phyloP scores from a whole-genome alignment of 805 yeast genomes.

The Nakazawaea populi region DNA sequence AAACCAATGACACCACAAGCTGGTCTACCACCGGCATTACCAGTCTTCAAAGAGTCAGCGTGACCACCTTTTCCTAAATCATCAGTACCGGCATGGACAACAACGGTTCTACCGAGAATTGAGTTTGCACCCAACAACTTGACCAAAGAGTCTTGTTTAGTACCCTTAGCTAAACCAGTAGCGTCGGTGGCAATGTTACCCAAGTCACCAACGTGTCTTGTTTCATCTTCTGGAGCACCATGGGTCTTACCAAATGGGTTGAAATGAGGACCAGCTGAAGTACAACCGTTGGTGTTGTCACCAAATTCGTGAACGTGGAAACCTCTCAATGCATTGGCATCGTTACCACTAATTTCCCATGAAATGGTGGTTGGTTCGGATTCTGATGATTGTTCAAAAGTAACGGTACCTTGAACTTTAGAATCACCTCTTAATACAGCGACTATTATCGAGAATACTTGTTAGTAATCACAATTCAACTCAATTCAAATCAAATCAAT shows the following conservation, averaged over 20 bases:
- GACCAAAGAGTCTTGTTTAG: slow-evolving; percentile 69
- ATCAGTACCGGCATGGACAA: slow-evolving; percentile 87
- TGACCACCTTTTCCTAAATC: slow-evolving; percentile 94
- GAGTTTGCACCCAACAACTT: slow-evolving; percentile 84
- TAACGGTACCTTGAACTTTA: slow-evolving; percentile 79
- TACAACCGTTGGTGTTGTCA: slow-evolving; percentile 98
- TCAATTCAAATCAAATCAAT: neutral
- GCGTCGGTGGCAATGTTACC: slow-evolving; percentile 92
- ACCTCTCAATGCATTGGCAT: slow-evolving; percentile 84
- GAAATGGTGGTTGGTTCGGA: slow-evolving; percentile 77
- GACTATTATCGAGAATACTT: slow-evolving; percentile 34
- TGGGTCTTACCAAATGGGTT: slow-evolving; percentile 85
- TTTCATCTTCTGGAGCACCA: slow-evolving; percentile 84
- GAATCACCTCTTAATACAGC: slow-evolving; percentile 97
- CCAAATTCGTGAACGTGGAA: slow-evolving; percentile 99
- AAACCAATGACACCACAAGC: slow-evolving; percentile 98
- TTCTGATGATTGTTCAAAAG: slow-evolving; percentile 80
- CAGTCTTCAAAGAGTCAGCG: slow-evolving; percentile 88
- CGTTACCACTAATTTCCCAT: slow-evolving; percentile 88
- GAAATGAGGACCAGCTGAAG: slow-evolving; percentile 97
- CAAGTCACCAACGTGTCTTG: slow-evolving; percentile 90
- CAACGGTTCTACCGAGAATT: slow-evolving; percentile 91
- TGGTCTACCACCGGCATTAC: slow-evolving; percentile 97
- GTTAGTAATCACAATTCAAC: no score
- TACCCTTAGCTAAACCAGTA: slow-evolving; percentile 86